phyloP scores from a whole-genome alignment of 306 rosid species.

The Fragaria vesca region DNA sequence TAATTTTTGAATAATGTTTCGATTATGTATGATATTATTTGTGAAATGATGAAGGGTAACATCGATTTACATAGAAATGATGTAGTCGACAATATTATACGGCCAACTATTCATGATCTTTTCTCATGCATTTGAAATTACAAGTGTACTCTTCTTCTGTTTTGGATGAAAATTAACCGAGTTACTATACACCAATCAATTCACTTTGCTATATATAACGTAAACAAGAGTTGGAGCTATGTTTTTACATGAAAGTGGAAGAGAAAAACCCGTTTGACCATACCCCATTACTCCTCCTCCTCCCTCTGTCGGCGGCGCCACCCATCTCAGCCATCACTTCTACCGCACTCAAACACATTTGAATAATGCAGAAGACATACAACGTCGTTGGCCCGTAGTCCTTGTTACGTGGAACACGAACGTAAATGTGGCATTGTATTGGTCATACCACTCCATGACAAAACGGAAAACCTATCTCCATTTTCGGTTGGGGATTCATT shows the following conservation, averaged over 20 bases:
- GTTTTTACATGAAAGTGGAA: constrained; percentile 23
- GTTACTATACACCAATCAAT: constrained; percentile 30
- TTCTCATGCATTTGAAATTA: neutral
- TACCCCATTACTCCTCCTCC: neutral
- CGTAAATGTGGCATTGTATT: neutral
- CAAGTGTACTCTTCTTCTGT: neutral
- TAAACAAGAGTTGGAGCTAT: neutral
- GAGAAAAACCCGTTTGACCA: constrained; percentile 47
- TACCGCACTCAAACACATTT: neutral
- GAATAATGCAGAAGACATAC: constrained; percentile 10
- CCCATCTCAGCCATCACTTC: constrained; percentile 2
- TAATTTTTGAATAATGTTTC: neutral
- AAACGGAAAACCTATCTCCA: neutral
- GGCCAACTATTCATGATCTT: neutral
- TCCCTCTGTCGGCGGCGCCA: constrained; percentile 28
- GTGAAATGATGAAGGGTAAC: neutral
- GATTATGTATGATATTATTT: neutral
- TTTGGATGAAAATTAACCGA: neutral
- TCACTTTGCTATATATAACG: constrained; percentile 28
- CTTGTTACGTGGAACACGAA: neutral
- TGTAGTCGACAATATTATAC: neutral
- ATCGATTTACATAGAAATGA: neutral
- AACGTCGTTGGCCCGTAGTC: neutral
- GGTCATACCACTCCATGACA: neutral
- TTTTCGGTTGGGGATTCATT: neutral